Evolutionary conservation across 148 eudicot species (phyloP), one percentile per base, ranked within the genome.

Genomic region (Persicaria maculosa): DNA sequence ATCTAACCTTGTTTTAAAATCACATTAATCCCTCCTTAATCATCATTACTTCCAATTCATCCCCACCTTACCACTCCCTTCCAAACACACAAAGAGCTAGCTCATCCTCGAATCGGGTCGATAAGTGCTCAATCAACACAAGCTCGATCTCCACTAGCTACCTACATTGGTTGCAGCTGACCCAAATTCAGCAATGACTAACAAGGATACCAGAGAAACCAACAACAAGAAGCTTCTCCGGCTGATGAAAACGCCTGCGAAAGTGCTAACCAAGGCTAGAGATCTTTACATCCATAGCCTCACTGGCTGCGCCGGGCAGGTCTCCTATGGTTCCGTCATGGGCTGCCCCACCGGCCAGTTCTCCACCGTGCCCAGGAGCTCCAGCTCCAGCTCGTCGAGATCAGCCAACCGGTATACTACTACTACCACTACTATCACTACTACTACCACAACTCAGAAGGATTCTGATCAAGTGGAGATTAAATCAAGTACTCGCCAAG

Each of bases 251-350:
- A 59, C 76, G 3, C 85, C 91, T 5, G 15, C 78, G 0, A 74
- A 75, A 59, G 81, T 47, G 8, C 64, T 88, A 8, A 71, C 47
- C 78, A 84, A 76, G 50, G 82, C 79, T 43, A 59, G 84, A 54
- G 87, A 85, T 61, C 71, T 79, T 0, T 88, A 85, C 80, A 65
- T 82, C 5, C 50, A 44, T 1, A 80, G 84, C 83, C 74, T 85
- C 75, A 47, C 43, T 0, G 43, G 44, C 10, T 82, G 83, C 48
- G 82, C 83, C 25, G 86, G 82, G 2, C 62, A 74, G 0, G 46
- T 79, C 1, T 75, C 74, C n/a, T 73, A 72, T 20, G 79, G 79
- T 50, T 40, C 44, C 68, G 61, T 36, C 45, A 82, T 72, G 79
- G 81, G 80, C 52, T 79, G 84, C 45, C 86, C 86, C 0, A 68